Evolutionary conservation across 106 monocot genomes (phyloP), one percentile per base, ranked within the genome.

Genomic region (Dendrobium chrysotoxum): DNA sequence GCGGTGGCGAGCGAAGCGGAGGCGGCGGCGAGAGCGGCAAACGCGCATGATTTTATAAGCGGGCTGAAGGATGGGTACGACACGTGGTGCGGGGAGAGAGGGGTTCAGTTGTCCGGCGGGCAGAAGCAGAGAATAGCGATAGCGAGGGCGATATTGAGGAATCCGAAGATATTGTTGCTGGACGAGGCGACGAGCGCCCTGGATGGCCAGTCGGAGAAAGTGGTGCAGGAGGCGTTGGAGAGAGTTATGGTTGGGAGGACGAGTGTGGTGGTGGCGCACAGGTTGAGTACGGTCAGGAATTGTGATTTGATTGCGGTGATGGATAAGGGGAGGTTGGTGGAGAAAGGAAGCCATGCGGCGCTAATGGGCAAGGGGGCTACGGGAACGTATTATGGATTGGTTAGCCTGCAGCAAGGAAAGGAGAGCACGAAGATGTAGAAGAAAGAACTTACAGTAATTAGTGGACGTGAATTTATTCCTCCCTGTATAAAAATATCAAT

Each of bases 171-270:
- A 7, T 57, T 91, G 53, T 72, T 91, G 31, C 76, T 91, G 79
- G 91, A 88, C 38, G 91, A 88, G 84, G 91, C 88, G 9, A 91
- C 91, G 25, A 91, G 91, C 61, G 91, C 91, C 15, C 83, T 91
- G 17, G 91, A 89, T 53, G 84, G 86, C 61, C 86, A 83, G 38
- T 91, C 91, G 31, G 91, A 91, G 81, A 91, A 86, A 40, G 75
- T 81, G 41, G 91, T 91, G 78, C 88, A 89, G 72, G 91, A 86
- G 76, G 91, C 88, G 68, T 40, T 88, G 71, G 91, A 89, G 76
- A 78, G 88, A 57, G 80, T 91, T 77, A 91, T 88, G 91, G 85
- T 86, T 6, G 85, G 91, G 61, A 78, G 91, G 77, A 91, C 91
- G 0, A 91, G 88, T 40, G 79, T 91, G 15, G 91, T 91, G 21